phyloP scores from a whole-genome alignment of 768 basidiomycete genomes.

The Tubosaeta sp. region DNA sequence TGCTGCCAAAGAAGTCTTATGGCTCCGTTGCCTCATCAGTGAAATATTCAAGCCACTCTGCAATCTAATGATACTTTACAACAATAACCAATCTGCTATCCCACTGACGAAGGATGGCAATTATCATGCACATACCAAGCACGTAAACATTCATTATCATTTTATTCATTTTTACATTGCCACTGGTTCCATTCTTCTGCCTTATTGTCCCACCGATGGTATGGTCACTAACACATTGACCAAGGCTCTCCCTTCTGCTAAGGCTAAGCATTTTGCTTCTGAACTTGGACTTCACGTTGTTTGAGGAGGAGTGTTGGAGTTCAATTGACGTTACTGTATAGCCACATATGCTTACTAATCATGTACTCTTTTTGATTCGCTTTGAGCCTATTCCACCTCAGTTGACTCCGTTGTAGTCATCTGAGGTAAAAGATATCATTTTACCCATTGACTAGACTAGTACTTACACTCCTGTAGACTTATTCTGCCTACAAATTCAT shows the following conservation, averaged over 20 bases:
- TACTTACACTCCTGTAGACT: background rate
- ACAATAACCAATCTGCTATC: background rate
- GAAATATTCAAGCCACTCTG: background rate
- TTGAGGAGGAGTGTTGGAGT: background rate
- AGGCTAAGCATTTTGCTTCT: background rate
- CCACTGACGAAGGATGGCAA: background rate
- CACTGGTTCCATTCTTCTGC: background rate
- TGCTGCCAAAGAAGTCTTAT: background rate
- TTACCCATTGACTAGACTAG: background rate
- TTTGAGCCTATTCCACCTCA: background rate
- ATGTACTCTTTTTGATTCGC: background rate
- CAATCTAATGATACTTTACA: background rate
- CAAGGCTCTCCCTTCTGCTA: background rate
- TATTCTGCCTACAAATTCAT: no score
- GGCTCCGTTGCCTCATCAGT: background rate
- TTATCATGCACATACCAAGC: background rate
- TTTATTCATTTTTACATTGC: constrained; percentile 1
- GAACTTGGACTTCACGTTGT: background rate
- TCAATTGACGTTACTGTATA: background rate
- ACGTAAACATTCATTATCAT: background rate
- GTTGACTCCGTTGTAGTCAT: background rate
- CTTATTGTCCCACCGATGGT: constrained; percentile 1
- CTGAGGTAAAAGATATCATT: background rate
- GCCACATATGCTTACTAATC: background rate
- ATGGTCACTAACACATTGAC: constrained; percentile 3